Percentiles rank a stretch among this genome's conserved stretches.
phyloP scores from a whole-genome alignment of 768 basidiomycete species.

The Pluteus cervinus region DNA sequence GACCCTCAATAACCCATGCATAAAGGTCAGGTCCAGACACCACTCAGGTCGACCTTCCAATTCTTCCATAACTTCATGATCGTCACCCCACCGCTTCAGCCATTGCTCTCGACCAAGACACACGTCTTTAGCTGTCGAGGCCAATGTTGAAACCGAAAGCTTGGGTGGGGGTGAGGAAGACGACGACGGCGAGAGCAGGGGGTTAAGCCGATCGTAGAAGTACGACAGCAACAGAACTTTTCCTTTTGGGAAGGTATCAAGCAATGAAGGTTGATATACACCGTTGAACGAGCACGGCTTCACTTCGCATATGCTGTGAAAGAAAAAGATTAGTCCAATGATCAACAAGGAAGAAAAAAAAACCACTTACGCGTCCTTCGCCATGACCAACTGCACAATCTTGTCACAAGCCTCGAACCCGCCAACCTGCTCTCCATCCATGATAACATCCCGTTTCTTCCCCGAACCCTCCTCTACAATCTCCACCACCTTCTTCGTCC shows the following conservation, averaged over 20 bases:
- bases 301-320: conserved; percentile 68
- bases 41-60: conserved; percentile 84
- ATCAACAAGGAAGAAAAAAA: conserved; percentile 1
- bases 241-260: conserved; percentile 83
- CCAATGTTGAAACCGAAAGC: conserved; percentile 53
- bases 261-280: conserved; percentile 91
- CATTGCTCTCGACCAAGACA: conserved; percentile 67
- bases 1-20: conserved; percentile 79
- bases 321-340: conserved; percentile 1
- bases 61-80: conserved; percentile 43
- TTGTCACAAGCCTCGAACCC: conserved; percentile 82
- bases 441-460: conserved; percentile 59
- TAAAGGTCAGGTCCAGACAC: conserved; percentile 94
- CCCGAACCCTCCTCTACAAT: conserved; percentile 44
- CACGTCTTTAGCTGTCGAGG: conserved; percentile 58
- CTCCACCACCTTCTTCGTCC: conserved; percentile 56
- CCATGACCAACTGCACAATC: conserved; percentile 83
- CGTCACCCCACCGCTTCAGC: conserved; percentile 40
- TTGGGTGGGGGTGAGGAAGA: conserved; percentile 6
- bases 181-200: conserved; percentile 43
- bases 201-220: conserved; percentile 92
- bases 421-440: conserved; percentile 80
- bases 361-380: conserved; percentile 81
- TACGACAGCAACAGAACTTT: conserved; percentile 91
- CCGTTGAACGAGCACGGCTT: conserved; percentile 98